Evolutionary conservation across 1,284 basidiomycete genomes (phyloP), one percentile per base, ranked within the genome.

Genomic region (Stygiomarasmius scandens): DNA sequence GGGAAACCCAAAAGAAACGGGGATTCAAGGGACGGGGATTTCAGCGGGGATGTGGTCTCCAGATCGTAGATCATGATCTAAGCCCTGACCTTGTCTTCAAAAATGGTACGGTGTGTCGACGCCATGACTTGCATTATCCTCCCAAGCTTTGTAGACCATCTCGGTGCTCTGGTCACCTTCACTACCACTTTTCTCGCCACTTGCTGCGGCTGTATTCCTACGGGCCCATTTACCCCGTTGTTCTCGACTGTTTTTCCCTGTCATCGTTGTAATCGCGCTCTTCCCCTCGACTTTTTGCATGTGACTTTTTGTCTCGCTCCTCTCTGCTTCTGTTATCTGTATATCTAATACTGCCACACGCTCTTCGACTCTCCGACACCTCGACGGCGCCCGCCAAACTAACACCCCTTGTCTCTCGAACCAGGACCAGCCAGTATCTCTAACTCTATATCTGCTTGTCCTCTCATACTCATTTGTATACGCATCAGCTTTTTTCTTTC

Each of bases 1-100:
- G 69, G 73, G 69, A n/a, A 19, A 41, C 38, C n/a, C 38, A 19
- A 41, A 41, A 16, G 38, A 41, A n/a, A 41, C 38, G 38, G n/a
- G n/a, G 4, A 41, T 41, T 4, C n/a, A 32, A 32, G 29, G 29
- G 29, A 32, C 14, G 24, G 44, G 20, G 49, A 51, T 32, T 34
- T 32, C 29, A 5, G 29, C 45, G 9, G 45, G 53, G 23, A 22
- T 54, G 22, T 54, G 53, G 53, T 54, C 53, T n/a, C 53, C 53
- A 23, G 53, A 49, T 19, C 38, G 38, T 41, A 41, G 22, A 11
- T 29, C 25, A 47, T 47, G 11, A 24, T n/a, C 46, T 48, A 24
- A 10, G 22, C 14, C 25, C 4, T 32, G 12, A 50, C 49, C 24
- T 14, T 32, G 11, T 50, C 14, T 6, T 34, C 10, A 14, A 22